Base-by-base conservation (phyloP, 371 early-diverging fungal genomes). In the Apophysomyces trapeziformis region DNA sequence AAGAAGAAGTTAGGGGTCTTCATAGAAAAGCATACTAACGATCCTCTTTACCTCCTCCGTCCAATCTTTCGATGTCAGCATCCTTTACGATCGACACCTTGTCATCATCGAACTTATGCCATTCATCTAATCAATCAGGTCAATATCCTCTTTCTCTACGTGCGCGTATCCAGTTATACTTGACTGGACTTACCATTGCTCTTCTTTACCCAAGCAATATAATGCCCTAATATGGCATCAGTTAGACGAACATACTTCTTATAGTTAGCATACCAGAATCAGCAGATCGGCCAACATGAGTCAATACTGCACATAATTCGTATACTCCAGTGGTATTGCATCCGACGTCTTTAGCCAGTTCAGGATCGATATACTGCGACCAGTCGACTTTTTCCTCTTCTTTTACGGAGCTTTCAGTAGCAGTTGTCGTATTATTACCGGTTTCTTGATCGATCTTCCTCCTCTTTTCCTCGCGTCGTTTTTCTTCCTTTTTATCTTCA, bases 41-140 rank as follows among this genome's bases (percentile, higher is more conserved):
- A 59, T 11, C 13, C 7, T 64, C 50, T 43, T 65, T 61, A 77
- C 92, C 92, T 36, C 97, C 96, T 38, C 99, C 99, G 66, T 93
- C 93, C 65, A 98, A 85, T 75, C 93, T 94, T 57, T 87, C 76
- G 63, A 99, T 94, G 36, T 98, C 99, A 38, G 91, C 92, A 61
- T 90, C 87, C 4, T 78, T 85, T 45, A 97, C 91, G 21, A 88
- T 83, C 4, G 92, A 90, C 7, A 99, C 98, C 59, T 92, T 90
- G 68, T 98, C 97, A 73, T 99, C 99, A 74, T 99, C 97, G 72
- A 91, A 99, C 74, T 97, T 95, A 77, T 87, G 86, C 95, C 95
- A 95, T 69, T 92, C 87, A 65, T 94, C 87, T 65, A 71, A 65
- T 36, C 18, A 41, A 57, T 18, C 26, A 21, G 16, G 35, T 18